phyloP scores from a whole-genome alignment of 1,139 yeast species.

The Sugiyamaella xylanicola region DNA sequence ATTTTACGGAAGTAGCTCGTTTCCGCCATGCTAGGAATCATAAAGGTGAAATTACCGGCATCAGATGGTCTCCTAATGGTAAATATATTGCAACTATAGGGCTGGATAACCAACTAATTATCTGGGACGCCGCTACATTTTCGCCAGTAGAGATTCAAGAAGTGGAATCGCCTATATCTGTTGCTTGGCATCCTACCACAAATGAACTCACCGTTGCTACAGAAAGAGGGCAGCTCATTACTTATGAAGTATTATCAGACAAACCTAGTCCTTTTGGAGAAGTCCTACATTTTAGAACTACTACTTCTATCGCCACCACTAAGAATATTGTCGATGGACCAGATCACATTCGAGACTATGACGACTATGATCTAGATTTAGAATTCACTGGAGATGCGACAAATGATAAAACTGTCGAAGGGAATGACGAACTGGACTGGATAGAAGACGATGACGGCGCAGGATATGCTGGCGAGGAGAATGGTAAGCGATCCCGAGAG shows the following conservation, averaged over 20 bases:
- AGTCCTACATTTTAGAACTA: not conserved
- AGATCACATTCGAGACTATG: constrained; percentile 20
- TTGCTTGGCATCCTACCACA: constrained; percentile 44
- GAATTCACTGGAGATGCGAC: constrained; percentile 36
- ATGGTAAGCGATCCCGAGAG: constrained; percentile 11
- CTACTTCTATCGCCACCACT: not conserved
- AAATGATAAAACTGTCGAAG: constrained; percentile 31
- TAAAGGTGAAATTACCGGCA: constrained; percentile 49
- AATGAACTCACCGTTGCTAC: constrained; percentile 42
- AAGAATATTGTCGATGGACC: not conserved
- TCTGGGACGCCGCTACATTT: constrained; percentile 52
- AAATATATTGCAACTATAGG: constrained; percentile 57
- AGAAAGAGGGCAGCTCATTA: constrained; percentile 40
- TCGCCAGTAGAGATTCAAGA: constrained; percentile 28
- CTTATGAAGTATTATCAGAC: constrained; percentile 27
- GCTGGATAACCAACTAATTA: constrained; percentile 51
- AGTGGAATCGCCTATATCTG: constrained; percentile 29
- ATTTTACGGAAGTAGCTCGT: constrained; percentile 27
- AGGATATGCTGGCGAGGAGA: constrained; percentile 43
- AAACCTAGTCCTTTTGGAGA: constrained; percentile 13
- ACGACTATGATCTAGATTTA: constrained; percentile 22
- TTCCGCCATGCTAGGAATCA: constrained; percentile 35
- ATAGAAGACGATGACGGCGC: constrained; percentile 61
- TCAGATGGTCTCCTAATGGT: constrained; percentile 64
- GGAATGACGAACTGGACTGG: constrained; percentile 45